phyloP scores from a whole-genome alignment of 2,329 filamentous ascomycete species.

The Pseudogymnoascus sp. region DNA sequence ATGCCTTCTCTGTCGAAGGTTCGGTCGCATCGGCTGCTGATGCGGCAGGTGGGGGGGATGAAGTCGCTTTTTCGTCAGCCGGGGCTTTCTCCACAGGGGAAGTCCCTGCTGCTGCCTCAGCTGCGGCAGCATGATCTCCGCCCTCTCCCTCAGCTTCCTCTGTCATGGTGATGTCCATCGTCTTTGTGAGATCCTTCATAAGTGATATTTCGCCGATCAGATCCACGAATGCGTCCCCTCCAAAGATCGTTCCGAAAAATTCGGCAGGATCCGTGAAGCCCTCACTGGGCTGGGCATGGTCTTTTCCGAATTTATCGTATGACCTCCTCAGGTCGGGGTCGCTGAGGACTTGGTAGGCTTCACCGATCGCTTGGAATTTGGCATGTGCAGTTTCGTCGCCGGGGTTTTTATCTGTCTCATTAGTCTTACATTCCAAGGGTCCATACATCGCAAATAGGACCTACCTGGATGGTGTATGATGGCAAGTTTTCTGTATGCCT shows the following conservation, averaged over 20 bases:
- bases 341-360: constrained; percentile 74
- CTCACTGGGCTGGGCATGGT: constrained; percentile 80
- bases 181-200: constrained; percentile 96
- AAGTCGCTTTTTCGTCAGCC: constrained; percentile 33
- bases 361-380: constrained; percentile 84
- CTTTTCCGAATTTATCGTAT: constrained; percentile 97
- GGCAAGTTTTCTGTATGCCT: constrained; percentile 89
- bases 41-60: constrained; percentile 34
- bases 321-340: constrained; percentile 79
- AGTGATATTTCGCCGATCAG: constrained; percentile 97
- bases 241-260: constrained; percentile 98
- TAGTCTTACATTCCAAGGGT: constrained; percentile 15
- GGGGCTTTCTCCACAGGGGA: constrained; percentile 26
- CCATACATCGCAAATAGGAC: constrained; percentile 5
- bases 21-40: constrained; percentile 15
- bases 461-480: constrained; percentile 69
- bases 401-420: constrained; percentile 80
- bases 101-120: constrained; percentile 29
- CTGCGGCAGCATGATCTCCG: constrained; percentile 46
- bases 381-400: constrained; percentile 89
- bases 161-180: constrained; percentile 95
- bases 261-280: constrained; percentile 95
- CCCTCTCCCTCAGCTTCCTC: constrained; percentile 60
- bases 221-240: constrained; percentile 90
- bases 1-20: constrained; percentile 12